Conservation (phyloP, 441 rosid genomes). For the Adansonia grandidieri region DNA sequence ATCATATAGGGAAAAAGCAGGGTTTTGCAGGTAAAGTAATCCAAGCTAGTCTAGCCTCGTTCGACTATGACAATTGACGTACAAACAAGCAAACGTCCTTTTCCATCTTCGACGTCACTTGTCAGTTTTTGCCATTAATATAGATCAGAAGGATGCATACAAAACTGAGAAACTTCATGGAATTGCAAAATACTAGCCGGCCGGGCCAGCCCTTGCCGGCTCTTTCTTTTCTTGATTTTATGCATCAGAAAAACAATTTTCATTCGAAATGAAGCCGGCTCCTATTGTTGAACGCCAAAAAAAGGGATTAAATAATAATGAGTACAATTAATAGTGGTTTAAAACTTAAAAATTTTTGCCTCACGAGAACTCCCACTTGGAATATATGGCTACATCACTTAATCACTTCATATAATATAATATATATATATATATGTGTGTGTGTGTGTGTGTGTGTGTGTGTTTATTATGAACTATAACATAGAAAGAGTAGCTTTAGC, state of each 20-base stretch:
- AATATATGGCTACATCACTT: no score
- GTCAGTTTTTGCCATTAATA: background rate
- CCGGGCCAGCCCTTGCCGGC: conserved; percentile 5
- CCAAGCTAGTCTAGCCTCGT: background rate
- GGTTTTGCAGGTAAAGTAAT: background rate
- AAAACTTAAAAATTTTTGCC: background rate
- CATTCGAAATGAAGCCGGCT: background rate
- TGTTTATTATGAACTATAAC: no score
- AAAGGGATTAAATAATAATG: background rate
- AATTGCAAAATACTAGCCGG: conserved; percentile 7
- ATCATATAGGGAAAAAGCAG: background rate
- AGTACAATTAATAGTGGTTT: background rate
- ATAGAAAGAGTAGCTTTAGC: no score
- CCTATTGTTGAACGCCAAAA: background rate
- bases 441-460: no score
- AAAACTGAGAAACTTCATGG: background rate
- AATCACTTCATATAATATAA: no score
- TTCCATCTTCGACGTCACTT: background rate
- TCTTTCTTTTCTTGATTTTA: background rate
- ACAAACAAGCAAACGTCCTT: background rate
- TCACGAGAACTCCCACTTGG: background rate
- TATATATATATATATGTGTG: no score
- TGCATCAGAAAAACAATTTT: background rate
- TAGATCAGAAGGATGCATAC: background rate
- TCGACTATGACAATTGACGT: conserved; percentile 3